phyloP scores from a whole-genome alignment of 805 yeast species.

The Kazachstania martiniae region DNA sequence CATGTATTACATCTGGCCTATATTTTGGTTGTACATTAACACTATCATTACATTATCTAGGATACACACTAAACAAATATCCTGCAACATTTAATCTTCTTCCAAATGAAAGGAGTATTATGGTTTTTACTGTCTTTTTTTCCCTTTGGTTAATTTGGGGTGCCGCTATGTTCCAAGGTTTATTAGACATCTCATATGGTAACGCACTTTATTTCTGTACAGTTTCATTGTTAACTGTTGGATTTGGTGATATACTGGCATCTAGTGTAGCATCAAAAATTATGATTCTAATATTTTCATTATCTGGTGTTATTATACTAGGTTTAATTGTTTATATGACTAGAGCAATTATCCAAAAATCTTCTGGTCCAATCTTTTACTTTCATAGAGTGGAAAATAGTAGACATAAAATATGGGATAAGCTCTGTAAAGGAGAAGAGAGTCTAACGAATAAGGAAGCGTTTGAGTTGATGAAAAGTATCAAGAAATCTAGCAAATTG shows the following conservation, averaged over 20 bases:
- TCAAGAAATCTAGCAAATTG: constrained; percentile 33
- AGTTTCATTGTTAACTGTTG: constrained; percentile 68
- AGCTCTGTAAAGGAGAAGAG: constrained; percentile 8
- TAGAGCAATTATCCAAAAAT: constrained; percentile 48
- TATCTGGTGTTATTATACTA: constrained; percentile 59
- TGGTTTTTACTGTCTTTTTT: constrained; percentile 56
- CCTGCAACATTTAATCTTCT: constrained; percentile 62
- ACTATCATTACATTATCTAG: constrained; percentile 48
- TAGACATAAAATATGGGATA: constrained; percentile 28
- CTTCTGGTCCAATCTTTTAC: constrained; percentile 50
- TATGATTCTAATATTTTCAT: constrained; percentile 49
- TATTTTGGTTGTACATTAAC: constrained; percentile 48
- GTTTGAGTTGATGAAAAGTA: constrained; percentile 44
- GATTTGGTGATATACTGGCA: constrained; percentile 69
- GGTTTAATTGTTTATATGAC: constrained; percentile 69
- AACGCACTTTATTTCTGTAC: constrained; percentile 62
- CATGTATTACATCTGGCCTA: constrained; percentile 49
- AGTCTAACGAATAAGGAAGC: constrained; percentile 34
- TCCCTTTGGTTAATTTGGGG: constrained; percentile 68
- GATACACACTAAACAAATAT: constrained; percentile 48
- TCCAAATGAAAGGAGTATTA: constrained; percentile 57
- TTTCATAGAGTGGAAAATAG: constrained; percentile 53
- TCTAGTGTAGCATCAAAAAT: constrained; percentile 41
- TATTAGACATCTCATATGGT: constrained; percentile 44
- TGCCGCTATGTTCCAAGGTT: constrained; percentile 41